phyloP scores from a whole-genome alignment of 2,329 filamentous ascomycete species.

The Hysterium pulicare region DNA sequence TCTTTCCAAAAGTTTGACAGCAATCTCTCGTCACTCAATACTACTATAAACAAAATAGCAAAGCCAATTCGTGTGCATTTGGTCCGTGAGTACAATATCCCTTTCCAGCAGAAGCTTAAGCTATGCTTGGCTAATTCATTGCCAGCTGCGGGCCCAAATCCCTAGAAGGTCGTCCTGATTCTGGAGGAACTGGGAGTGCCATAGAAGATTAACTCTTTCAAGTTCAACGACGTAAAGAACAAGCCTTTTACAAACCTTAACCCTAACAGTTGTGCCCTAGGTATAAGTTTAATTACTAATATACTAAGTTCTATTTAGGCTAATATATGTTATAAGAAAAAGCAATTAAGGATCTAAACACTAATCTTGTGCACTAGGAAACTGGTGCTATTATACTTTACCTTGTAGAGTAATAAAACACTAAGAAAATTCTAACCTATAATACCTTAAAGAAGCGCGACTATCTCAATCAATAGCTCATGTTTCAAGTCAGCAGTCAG shows the following conservation, averaged over 20 bases:
- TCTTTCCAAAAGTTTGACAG: no score
- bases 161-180: conserved; percentile 6
- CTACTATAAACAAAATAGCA: neutral
- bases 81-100: neutral
- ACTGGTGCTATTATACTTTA: conserved; percentile 40
- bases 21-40: no score
- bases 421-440: conserved; percentile 22
- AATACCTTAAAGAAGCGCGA: conserved; percentile 17
- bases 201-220: conserved; percentile 12
- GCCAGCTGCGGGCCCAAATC: neutral
- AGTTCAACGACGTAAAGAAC: conserved; percentile 11
- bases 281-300: conserved; percentile 2
- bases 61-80: neutral
- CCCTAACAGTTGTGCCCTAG: conserved; percentile 15
- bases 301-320: neutral
- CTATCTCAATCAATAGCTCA: conserved; percentile 25
- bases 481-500: conserved; percentile 34
- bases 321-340: neutral
- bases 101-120: neutral
- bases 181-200: conserved; percentile 31
- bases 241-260: conserved; percentile 15
- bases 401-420: conserved; percentile 35
- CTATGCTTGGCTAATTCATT: no score
- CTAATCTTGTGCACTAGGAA: conserved; percentile 34
- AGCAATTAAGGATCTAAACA: conserved; percentile 10